Base-by-base conservation (phyloP, 2,329 filamentous ascomycete genomes). In the Nannizziopsis arthrosporioides region DNA sequence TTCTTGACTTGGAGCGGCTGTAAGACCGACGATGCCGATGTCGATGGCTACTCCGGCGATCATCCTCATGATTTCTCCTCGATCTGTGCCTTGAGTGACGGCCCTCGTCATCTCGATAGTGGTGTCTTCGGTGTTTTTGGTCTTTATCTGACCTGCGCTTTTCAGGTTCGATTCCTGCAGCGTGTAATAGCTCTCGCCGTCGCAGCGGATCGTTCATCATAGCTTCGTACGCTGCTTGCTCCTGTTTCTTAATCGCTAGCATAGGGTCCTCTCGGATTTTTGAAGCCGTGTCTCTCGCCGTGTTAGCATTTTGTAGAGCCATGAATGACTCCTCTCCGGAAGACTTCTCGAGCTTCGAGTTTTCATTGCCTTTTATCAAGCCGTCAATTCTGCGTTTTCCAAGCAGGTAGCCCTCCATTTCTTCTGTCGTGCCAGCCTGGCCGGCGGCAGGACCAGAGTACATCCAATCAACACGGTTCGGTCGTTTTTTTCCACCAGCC, bases 391-490 rank as follows among this genome's bases (percentile, higher is more conserved):
- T 78, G 50, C 92, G 77, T 72, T 95, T 96, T 45, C 92, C 92
- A 11, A 98, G 73, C 1, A 98, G 69, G 63, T 94, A 98, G 3
- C 85, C 87, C 62, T 98, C 92, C 69, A 86, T 88, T 68, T 96
- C 92, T 64, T 95, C 90, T 0, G 69, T 80, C 35, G 79, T 85
- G 27, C 83, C 84, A n/a, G 73, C 72, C 60, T 85, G 82, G 32
- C 86, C 85, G 49, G 74, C 76, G 37, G 84, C 84, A 6, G 92
- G 88, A 1, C 90, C 90, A 57, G 84, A 80, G 68, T 98, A 98
- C 87, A 98, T 95, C 86, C 92, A 98, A 60, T 96, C 92, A 19
- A 98, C 90, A 32, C 88, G 81, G 58, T 90, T 82, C 27, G 84
- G 70, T 46, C 83, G 77, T 61, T 87, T 89, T 58, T 77, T 80